Evolutionary conservation across 805 yeast genomes (phyloP).

Genomic region (Maudiozyma serrabonitensis): DNA sequence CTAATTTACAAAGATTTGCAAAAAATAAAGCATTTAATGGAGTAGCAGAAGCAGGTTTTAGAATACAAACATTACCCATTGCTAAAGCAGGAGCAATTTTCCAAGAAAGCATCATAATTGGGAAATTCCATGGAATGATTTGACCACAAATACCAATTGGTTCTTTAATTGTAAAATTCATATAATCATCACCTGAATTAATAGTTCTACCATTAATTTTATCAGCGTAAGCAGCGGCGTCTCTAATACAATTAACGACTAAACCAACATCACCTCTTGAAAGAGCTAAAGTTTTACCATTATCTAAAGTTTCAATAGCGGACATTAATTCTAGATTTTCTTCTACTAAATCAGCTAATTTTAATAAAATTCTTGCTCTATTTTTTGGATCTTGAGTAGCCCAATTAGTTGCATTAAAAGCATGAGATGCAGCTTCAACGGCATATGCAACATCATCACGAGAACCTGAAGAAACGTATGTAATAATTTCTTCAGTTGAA

Average conservation of each 20-base stretch:
- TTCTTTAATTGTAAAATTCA: conserved; percentile 58
- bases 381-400: conserved; percentile 45
- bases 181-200: conserved; percentile 53
- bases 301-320: conserved; percentile 61
- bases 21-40: conserved; percentile 63
- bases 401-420: conserved; percentile 49
- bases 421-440: conserved; percentile 55
- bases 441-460: conserved; percentile 61
- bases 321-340: conserved; percentile 53
- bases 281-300: conserved; percentile 63
- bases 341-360: conserved; percentile 63
- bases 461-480: conserved; percentile 48
- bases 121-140: conserved; percentile 82
- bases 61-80: conserved; percentile 62
- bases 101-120: conserved; percentile 72
- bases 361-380: conserved; percentile 44
- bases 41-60: conserved; percentile 71
- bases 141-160: conserved; percentile 80
- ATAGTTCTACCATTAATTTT: conserved; percentile 56
- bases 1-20: conserved; percentile 51
- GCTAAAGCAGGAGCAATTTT: conserved; percentile 72
- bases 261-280: conserved; percentile 62
- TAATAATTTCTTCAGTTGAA: conserved; percentile 52
- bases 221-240: conserved; percentile 67
- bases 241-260: conserved; percentile 54